These are phyloP conservation scores for Blastobotrys indianensis DNA, from an alignment of 1,139 yeast genomes.

Conservation along the genomic window DNA sequence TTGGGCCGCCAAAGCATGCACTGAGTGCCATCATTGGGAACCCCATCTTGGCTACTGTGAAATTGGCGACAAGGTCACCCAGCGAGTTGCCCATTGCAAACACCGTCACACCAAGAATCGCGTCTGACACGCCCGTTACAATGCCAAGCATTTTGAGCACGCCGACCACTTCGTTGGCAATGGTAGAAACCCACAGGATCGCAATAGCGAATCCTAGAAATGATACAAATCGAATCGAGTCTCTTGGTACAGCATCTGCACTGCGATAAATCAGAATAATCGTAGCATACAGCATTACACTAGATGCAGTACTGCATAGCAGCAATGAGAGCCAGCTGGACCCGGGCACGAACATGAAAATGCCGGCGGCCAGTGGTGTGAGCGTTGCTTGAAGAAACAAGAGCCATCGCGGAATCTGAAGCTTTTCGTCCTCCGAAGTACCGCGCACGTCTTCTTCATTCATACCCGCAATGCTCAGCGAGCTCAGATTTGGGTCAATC, in stretches of 20 bases:
- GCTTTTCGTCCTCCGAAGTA: neutral
- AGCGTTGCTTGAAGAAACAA: conserved; percentile 26
- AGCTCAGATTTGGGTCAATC: neutral
- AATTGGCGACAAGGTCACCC: conserved; percentile 82
- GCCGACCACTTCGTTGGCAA: conserved; percentile 73
- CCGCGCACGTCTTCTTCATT: neutral
- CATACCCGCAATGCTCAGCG: neutral
- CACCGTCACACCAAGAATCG: conserved; percentile 74
- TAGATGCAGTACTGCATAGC: neutral
- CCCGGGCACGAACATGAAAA: conserved; percentile 11
- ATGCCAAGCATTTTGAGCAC: conserved; percentile 59
- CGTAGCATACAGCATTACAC: neutral
- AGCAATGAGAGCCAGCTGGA: conserved; percentile 1
- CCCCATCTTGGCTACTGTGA: conserved; percentile 80
- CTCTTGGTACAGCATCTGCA: neutral
- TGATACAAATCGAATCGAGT: conserved; percentile 18
- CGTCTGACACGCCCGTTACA: conserved; percentile 62
- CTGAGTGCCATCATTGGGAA: conserved; percentile 89
- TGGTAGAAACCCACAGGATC: conserved; percentile 64
- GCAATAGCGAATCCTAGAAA: conserved; percentile 59
- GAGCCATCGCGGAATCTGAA: conserved; percentile 19
- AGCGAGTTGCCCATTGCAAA: conserved; percentile 91
- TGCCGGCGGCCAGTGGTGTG: conserved; percentile 25
- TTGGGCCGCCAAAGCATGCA: conserved; percentile 93
- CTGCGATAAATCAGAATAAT: neutral